phyloP scores from a whole-genome alignment of 352 stramenopile genomes.

The Phytophthora multivora region DNA sequence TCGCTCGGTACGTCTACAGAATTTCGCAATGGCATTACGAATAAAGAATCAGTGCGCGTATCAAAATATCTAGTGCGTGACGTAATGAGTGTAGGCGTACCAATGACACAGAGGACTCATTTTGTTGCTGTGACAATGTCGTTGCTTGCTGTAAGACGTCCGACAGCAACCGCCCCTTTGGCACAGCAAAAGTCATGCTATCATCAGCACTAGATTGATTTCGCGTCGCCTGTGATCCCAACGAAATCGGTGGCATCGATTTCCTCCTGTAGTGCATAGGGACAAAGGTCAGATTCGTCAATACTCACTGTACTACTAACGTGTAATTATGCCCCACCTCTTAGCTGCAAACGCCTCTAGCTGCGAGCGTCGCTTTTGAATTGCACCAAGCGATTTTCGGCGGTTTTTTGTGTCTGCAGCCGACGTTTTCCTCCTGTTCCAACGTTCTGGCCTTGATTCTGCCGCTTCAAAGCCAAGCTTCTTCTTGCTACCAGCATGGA shows the following conservation, averaged over 20 bases:
- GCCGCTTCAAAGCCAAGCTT: conserved; percentile 53
- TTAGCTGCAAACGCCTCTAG: conserved; percentile 29
- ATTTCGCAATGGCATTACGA: too few relatives aligned
- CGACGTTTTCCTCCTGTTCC: conserved; percentile 35
- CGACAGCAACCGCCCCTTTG: conserved; percentile 44
- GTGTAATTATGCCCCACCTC: conserved; percentile 9
- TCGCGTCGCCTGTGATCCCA: conserved; percentile 3
- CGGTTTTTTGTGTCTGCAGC: conserved; percentile 39
- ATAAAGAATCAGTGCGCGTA: too few relatives aligned
- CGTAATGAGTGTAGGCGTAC: conserved; percentile 1
- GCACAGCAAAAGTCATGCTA: neutral
- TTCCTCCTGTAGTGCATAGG: conserved; percentile 24
- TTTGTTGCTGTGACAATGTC: conserved; percentile 55
- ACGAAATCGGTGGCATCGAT: conserved; percentile 22
- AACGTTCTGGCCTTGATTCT: conserved; percentile 52
- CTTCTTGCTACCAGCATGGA: conserved; percentile 6
- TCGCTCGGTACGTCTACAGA: conserved; percentile 1
- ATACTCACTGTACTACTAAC: neutral
- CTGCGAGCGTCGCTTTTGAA: conserved; percentile 34
- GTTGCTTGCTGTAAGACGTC: conserved; percentile 69
- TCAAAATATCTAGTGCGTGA: too few relatives aligned
- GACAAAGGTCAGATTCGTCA: neutral
- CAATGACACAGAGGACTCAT: conserved; percentile 15
- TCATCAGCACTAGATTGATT: conserved; percentile 13
- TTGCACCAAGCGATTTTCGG: conserved; percentile 41